Percentiles rank a stretch among this genome's conserved stretches.
These are phyloP conservation scores for Pholiota microspora DNA, from an alignment of 768 basidiomycete genomes.

Conservation along the genomic window DNA sequence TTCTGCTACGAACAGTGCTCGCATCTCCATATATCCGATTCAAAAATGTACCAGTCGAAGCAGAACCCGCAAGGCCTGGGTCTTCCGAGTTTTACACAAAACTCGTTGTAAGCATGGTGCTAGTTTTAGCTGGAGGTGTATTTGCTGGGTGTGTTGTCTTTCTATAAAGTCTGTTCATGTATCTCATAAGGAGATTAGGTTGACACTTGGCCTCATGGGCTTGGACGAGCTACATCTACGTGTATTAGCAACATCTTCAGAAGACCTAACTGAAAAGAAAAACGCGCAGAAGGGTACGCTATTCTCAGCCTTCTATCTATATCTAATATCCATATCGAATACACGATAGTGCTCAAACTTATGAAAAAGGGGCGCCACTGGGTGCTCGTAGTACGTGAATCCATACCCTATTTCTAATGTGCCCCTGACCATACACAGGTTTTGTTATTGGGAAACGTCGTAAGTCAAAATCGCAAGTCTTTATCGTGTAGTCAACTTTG, in stretches of 20 bases:
- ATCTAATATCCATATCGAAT: background rate
- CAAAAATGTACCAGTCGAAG: conserved; percentile 11
- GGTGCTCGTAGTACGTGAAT: conserved; percentile 79
- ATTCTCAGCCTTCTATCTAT: background rate
- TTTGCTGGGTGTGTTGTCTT: conserved; percentile 75
- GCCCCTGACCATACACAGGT: conserved; percentile 44
- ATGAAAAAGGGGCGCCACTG: conserved; percentile 78
- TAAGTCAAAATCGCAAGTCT: conserved; percentile 33
- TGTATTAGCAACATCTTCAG: conserved; percentile 80
- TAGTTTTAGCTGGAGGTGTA: conserved; percentile 86
- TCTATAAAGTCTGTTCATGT: background rate
- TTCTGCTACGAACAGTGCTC: conserved; percentile 22
- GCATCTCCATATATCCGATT: conserved; percentile 22
- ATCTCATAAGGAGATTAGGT: conserved; percentile 38
- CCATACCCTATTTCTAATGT: background rate
- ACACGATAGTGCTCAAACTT: conserved; percentile 45
- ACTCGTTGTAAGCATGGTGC: conserved; percentile 56
- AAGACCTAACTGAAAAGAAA: conserved; percentile 60
- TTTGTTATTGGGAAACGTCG: conserved; percentile 85
- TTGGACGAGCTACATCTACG: conserved; percentile 89
- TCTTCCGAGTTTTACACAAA: conserved; percentile 76
- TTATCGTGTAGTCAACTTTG: background rate
- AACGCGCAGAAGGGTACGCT: conserved; percentile 68
- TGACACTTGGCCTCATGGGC: conserved; percentile 93
- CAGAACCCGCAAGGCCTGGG: conserved; percentile 30